These are phyloP conservation scores for Austroboletus novae-zelandiae DNA, from an alignment of 1,284 basidiomycete species.

Conservation along the genomic window DNA sequence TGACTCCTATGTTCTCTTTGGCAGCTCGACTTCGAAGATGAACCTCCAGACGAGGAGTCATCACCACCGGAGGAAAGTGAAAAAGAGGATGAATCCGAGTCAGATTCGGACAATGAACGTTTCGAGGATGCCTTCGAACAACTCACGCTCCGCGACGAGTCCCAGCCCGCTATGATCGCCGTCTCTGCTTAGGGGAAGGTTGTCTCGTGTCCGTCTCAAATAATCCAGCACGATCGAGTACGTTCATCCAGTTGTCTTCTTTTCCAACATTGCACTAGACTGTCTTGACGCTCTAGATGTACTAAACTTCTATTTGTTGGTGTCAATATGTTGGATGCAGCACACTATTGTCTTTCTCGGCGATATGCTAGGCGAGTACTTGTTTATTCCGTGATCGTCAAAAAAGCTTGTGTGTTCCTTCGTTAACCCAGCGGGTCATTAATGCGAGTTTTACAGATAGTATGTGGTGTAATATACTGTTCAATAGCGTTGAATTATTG, in stretches of 20 bases:
- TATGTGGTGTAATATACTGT: not conserved
- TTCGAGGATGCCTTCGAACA: slow-evolving; percentile 69
- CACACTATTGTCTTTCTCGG: not conserved
- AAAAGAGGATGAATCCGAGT: slow-evolving; percentile 40
- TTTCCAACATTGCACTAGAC: not conserved
- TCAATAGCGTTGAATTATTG: not conserved
- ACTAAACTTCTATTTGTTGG: not conserved
- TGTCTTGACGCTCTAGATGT: not conserved
- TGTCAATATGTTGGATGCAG: not conserved
- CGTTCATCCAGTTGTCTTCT: not conserved
- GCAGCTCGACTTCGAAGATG: slow-evolving; percentile 74
- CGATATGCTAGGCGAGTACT: not conserved
- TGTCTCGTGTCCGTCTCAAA: not conserved
- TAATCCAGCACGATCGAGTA: slow-evolving; percentile 1
- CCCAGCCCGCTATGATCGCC: slow-evolving; percentile 7
- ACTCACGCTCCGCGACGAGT: slow-evolving; percentile 44
- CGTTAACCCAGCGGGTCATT: not conserved
- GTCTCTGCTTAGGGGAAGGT: slow-evolving; percentile 15
- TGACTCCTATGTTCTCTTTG: not conserved
- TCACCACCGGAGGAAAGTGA: slow-evolving; percentile 40
- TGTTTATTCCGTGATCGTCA: too few relatives aligned
- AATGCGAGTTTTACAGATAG: too few relatives aligned
- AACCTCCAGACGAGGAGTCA: slow-evolving; percentile 47
- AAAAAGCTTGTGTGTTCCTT: not conserved
- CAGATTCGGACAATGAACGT: slow-evolving; percentile 43